Conservation (phyloP, 1,284 basidiomycete genomes). For the Pseudozyma sp. region DNA sequence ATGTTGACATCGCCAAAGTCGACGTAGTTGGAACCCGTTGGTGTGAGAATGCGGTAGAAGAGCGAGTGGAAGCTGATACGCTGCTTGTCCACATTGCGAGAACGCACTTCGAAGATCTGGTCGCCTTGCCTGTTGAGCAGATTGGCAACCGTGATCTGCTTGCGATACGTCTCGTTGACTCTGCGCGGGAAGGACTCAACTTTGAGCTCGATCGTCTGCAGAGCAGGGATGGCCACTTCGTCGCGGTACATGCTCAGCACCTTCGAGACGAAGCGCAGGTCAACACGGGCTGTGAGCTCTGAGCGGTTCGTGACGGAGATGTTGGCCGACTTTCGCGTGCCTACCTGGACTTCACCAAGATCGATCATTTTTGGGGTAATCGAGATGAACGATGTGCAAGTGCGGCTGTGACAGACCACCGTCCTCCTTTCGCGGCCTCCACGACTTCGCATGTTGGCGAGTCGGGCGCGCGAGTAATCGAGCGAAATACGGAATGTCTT, state of each 20-base stretch:
- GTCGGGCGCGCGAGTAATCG: slow-evolving; percentile 68
- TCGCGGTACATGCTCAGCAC: slow-evolving; percentile 72
- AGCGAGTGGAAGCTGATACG: slow-evolving; percentile 73
- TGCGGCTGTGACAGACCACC: slow-evolving; percentile 70
- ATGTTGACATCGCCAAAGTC: slow-evolving; percentile 73
- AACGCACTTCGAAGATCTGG: slow-evolving; percentile 71
- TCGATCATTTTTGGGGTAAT: slow-evolving; percentile 70
- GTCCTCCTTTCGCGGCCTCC: slow-evolving; percentile 68
- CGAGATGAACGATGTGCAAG: slow-evolving; percentile 72
- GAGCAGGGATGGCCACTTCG: slow-evolving; percentile 71
- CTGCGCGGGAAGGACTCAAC: slow-evolving; percentile 72
- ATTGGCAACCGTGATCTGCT: slow-evolving; percentile 71
- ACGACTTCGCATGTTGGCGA: slow-evolving; percentile 59
- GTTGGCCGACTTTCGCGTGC: slow-evolving; percentile 70
- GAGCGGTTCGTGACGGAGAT: slow-evolving; percentile 71
- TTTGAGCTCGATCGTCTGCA: slow-evolving; percentile 71
- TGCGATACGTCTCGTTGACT: slow-evolving; percentile 72
- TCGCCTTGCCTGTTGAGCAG: slow-evolving; percentile 68
- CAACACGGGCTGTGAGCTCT: slow-evolving; percentile 71
- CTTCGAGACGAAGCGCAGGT: slow-evolving; percentile 72
- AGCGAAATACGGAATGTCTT: slow-evolving; percentile 71
- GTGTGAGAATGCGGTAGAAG: slow-evolving; percentile 72
- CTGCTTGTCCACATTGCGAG: slow-evolving; percentile 72
- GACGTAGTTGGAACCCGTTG: slow-evolving; percentile 72
- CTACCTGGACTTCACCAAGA: slow-evolving; percentile 72